These are phyloP conservation scores for Dendrobium huoshanense DNA, from an alignment of 106 monocot species.

Conservation along the genomic window DNA sequence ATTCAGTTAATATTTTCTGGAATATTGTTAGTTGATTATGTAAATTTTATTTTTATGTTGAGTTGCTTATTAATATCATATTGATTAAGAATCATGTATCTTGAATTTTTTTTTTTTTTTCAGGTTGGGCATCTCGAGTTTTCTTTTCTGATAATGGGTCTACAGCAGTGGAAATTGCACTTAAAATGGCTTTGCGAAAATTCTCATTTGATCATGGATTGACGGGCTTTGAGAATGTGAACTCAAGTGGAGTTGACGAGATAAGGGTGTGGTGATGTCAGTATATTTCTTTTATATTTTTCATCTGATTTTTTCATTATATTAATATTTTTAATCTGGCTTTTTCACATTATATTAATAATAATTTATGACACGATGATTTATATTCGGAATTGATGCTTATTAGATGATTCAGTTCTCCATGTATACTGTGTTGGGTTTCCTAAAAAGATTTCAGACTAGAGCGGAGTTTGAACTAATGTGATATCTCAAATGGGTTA, in stretches of 20 bases:
- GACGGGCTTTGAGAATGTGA: constrained; percentile 13
- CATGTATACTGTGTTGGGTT: not conserved
- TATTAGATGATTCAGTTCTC: not conserved
- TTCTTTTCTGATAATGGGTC: constrained; percentile 99
- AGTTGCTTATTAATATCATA: not conserved
- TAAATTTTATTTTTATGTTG: not conserved
- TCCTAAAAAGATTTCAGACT: not conserved
- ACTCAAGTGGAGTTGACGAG: constrained; percentile 15
- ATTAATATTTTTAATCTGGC: not conserved
- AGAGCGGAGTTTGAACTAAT: not conserved
- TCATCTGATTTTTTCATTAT: not conserved
- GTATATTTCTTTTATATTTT: too few species aligned
- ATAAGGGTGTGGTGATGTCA: constrained; percentile 38
- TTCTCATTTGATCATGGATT: constrained; percentile 57
- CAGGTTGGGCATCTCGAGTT: constrained; percentile 91
- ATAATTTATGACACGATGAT: not conserved
- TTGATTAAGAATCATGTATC: not conserved
- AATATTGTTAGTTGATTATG: not conserved
- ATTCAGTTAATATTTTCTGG: not conserved
- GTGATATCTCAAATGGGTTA: not conserved
- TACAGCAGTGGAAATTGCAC: constrained; percentile 92
- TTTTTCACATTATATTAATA: not conserved
- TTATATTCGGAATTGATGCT: not conserved
- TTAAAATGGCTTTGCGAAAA: constrained; percentile 97
- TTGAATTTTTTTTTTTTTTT: not conserved